phyloP scores from a whole-genome alignment of 345 rosid genomes.

The Eucalyptus cloeziana region DNA sequence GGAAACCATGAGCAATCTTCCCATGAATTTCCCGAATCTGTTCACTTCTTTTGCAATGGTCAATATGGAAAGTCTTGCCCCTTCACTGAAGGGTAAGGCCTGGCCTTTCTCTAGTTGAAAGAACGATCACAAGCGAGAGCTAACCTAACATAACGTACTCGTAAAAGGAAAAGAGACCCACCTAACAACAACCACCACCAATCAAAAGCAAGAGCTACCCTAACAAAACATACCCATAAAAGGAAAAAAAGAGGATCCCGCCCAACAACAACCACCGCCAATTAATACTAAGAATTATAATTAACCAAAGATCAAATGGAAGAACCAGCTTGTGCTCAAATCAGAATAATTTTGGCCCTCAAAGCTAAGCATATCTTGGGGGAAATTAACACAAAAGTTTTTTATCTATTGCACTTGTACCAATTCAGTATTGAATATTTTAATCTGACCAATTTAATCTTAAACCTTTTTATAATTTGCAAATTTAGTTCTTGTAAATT shows the following conservation, averaged over 20 bases:
- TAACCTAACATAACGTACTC: not conserved
- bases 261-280: not conserved
- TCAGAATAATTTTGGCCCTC: not conserved
- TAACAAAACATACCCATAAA: not conserved
- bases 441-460: fast-evolving
- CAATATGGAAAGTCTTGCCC: not conserved
- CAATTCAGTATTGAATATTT: fast-evolving
- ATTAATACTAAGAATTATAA: not conserved
- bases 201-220: not conserved
- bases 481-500: not conserved
- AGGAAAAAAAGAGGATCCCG: not conserved
- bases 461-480: fast-evolving
- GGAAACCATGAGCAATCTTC: not conserved
- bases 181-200: not conserved
- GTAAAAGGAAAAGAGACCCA: not conserved
- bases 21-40: not conserved
- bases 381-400: fast-evolving
- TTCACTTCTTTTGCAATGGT: not conserved
- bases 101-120: not conserved
- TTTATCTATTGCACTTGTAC: fast-evolving
- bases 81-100: not conserved
- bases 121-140: not conserved
- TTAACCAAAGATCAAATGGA: not conserved
- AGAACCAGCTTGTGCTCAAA: not conserved
- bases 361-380: not conserved